Evolutionary conservation across 1,139 yeast genomes (phyloP), one percentile per base, ranked within the genome.

Genomic region (Chernovozyma aurita): DNA sequence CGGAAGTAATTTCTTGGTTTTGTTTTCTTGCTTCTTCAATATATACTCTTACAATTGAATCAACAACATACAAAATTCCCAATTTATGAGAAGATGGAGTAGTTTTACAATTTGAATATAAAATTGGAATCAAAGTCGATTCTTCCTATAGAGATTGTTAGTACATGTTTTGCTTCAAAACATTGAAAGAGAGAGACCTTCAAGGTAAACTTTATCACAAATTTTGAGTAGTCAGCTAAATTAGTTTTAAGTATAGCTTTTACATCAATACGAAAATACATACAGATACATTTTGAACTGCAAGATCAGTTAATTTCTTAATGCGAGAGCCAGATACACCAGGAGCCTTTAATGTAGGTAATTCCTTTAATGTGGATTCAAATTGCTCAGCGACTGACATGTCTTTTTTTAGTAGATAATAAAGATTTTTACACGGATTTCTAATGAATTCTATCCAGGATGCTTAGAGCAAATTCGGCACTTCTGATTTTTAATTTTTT

Each of bases 321-420:
- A 92, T 92, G 65, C 96, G 88, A 41, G 95, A 80, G 30, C 97
- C 97, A 25, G 97, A 88, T 39, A 92, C 95, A 42, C 98, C 97
- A 17, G 94, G 94, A 20, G 96, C 81, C 61, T 86, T 87, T 46
- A 86, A 70, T 17, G 78, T 70, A 42, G 82, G 76, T 45, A 90
- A 72, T 55, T 90, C 94, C 49, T 78, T 80, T 51, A 90, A 70
- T 42, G 82, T 73, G 43, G 69, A 61, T 59, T 82, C 85, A 60
- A 86, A 85, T 49, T 80, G 80, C 57, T 80, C 81, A 49, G 70
- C 57, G 14, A 56, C 60, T 24, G 66, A 54, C 68, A 62, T 63
- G 5, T 16, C 12, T 7, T 24, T 7, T 6, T 20, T 20, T 20
- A n/a, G n/a, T n/a, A n/a, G n/a, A n/a, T n/a, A n/a, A n/a, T n/a